phyloP scores from a whole-genome alignment of 2,329 filamentous ascomycete genomes.

The Botrytis fragariae region DNA sequence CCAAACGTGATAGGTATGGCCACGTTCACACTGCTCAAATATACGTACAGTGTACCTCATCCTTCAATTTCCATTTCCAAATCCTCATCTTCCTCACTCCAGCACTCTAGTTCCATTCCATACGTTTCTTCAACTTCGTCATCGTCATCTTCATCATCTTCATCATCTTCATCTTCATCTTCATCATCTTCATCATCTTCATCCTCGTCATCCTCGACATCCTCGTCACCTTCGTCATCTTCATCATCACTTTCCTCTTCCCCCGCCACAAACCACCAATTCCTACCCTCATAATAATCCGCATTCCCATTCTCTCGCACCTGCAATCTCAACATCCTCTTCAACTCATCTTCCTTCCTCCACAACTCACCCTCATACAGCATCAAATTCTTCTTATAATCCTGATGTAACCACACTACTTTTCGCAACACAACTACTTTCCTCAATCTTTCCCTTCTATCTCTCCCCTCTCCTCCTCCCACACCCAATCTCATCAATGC shows the following conservation, averaged over 20 bases:
- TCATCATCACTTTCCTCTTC: neutral
- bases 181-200: neutral
- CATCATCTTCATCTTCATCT: neutral
- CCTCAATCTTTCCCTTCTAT: neutral
- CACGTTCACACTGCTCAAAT: neutral
- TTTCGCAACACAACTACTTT: neutral
- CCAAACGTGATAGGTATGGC: neutral
- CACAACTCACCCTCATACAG: neutral
- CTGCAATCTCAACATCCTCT: neutral
- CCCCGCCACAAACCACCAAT: neutral
- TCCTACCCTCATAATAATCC: neutral
- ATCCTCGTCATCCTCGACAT: no score
- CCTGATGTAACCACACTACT: neutral
- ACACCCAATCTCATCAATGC: neutral
- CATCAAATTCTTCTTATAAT: neutral
- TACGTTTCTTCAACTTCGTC: neutral
- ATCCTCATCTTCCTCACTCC: neutral
- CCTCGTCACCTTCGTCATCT: fast-evolving
- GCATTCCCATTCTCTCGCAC: neutral
- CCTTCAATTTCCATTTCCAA: neutral
- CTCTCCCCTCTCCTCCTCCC: neutral
- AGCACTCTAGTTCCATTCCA: neutral
- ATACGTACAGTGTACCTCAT: neutral
- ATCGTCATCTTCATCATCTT: neutral
- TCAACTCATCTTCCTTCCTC: neutral